phyloP scores from a whole-genome alignment of 305 asterid genomes.

The Rubia tinctorum region DNA sequence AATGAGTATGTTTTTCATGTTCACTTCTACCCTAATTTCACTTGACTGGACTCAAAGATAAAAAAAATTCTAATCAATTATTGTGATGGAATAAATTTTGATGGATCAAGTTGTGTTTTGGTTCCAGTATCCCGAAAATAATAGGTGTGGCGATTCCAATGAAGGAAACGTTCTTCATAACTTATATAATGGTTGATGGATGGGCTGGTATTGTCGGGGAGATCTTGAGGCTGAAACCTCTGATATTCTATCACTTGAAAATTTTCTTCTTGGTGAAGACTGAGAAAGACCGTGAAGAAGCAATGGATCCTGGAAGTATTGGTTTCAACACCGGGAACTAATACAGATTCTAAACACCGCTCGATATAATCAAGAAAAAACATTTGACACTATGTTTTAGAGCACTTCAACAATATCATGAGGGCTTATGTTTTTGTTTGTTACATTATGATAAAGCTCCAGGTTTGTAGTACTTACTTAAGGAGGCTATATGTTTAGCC shows the following conservation, averaged over 20 bases:
- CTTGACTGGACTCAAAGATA: neutral
- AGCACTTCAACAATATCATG: too few relatives aligned
- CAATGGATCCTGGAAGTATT: too few relatives aligned
- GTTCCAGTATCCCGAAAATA: constrained; percentile 65
- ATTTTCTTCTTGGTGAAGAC: constrained; percentile 89
- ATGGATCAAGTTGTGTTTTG: neutral
- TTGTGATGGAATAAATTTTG: neutral
- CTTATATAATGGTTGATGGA: constrained; percentile 93
- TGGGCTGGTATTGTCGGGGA: constrained; percentile 96
- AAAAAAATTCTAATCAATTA: too few relatives aligned
- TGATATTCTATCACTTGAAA: constrained; percentile 73
- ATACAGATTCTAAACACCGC: too few relatives aligned
- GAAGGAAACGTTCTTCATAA: constrained; percentile 93
- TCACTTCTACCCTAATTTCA: neutral
- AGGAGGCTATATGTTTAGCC: too few relatives aligned
- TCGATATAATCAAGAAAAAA: too few relatives aligned
- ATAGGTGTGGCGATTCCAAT: constrained; percentile 87
- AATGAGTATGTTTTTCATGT: constrained; percentile 43
- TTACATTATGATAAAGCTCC: too few relatives aligned
- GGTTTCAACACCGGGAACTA: too few relatives aligned
- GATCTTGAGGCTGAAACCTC: constrained; percentile 70
- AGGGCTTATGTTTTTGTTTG: too few relatives aligned
- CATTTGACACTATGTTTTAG: too few relatives aligned
- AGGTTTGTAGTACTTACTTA: too few relatives aligned
- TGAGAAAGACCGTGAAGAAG: constrained; percentile 86